These are phyloP conservation scores for Apiospora arundinis DNA, from an alignment of 2,329 filamentous ascomycete genomes.

Conservation along the genomic window DNA sequence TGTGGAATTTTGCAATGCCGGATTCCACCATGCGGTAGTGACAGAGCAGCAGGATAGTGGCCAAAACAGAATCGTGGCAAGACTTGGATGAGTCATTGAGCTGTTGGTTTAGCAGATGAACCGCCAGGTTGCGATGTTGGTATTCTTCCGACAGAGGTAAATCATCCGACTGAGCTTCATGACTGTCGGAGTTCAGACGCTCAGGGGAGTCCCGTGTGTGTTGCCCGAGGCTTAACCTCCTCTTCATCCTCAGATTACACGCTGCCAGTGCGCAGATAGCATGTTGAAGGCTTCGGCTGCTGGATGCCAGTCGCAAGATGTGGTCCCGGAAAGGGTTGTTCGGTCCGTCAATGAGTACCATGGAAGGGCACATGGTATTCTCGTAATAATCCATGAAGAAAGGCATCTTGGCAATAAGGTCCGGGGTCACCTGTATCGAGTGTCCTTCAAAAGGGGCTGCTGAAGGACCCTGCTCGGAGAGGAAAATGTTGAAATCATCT, in stretches of 20 bases:
- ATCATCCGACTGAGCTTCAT: conserved; percentile 61
- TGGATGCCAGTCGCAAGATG: conserved; percentile 77
- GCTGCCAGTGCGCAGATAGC: conserved; percentile 88
- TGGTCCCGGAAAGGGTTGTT: conserved; percentile 86
- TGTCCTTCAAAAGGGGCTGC: conserved; percentile 53
- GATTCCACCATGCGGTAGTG: conserved; percentile 94
- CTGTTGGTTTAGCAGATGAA: conserved; percentile 82
- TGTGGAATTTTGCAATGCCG: conserved; percentile 90
- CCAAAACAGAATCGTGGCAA: conserved; percentile 84
- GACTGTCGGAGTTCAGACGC: conserved; percentile 52
- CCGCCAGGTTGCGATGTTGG: conserved; percentile 81
- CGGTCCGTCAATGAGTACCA: conserved; percentile 88
- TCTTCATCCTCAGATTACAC: conserved; percentile 89
- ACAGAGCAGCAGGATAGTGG: conserved; percentile 85
- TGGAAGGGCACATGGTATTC: conserved; percentile 87
- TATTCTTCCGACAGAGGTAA: conserved; percentile 78
- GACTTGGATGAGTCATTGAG: conserved; percentile 78
- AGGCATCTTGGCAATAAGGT: conserved; percentile 78
- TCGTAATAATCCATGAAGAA: conserved; percentile 95
- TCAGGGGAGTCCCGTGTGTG: conserved; percentile 58
- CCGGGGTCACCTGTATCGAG: conserved; percentile 59
- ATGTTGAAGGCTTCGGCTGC: conserved; percentile 85
- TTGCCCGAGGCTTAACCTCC: conserved; percentile 68
- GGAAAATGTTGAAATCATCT: conserved; percentile 50
- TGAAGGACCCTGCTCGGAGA: conserved; percentile 53